Percentiles rank a stretch among this genome's conserved stretches.
Evolutionary conservation across 2,329 filamentous ascomycete genomes (phyloP).

Genomic region (Dryadomyces quercivorus): DNA sequence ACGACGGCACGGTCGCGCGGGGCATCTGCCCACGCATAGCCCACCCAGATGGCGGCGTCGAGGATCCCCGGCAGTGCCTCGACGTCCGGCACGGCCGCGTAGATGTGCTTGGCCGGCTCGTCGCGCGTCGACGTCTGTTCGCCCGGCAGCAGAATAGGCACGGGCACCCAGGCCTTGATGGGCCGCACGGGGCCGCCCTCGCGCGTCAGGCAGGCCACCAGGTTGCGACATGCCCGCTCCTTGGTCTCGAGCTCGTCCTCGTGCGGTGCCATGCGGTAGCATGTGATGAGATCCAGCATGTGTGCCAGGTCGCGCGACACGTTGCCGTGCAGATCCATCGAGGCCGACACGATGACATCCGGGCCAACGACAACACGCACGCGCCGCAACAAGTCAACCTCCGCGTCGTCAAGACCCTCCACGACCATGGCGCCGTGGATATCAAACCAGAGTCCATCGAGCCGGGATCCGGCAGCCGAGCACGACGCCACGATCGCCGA

Average conservation of each 20-base stretch:
- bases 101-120: constrained; percentile 38
- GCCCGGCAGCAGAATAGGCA: constrained; percentile 38
- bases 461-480: constrained; percentile 11
- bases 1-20: constrained; percentile 36
- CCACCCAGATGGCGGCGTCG: constrained; percentile 42
- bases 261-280: constrained; percentile 40
- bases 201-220: constrained; percentile 25
- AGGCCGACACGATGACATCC: constrained; percentile 35
- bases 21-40: constrained; percentile 44
- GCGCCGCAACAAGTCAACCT: constrained; percentile 32
- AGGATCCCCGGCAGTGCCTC: constrained; percentile 28
- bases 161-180: constrained; percentile 38
- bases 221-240: constrained; percentile 35
- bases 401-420: constrained; percentile 33
- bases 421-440: constrained; percentile 46
- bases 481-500: constrained; percentile 19
- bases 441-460: constrained; percentile 42
- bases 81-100: constrained; percentile 31
- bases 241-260: constrained; percentile 37
- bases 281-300: constrained; percentile 38
- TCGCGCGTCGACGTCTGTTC: constrained; percentile 42
- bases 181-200: constrained; percentile 19
- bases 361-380: constrained; percentile 32
- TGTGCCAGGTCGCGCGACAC: constrained; percentile 36
- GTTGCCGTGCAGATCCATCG: constrained; percentile 44